A percentile compares a stretch with the other conserved stretches of the same genome.
phyloP scores from a whole-genome alignment of 768 basidiomycete species.

The Sporobolomyces pararoseus region DNA sequence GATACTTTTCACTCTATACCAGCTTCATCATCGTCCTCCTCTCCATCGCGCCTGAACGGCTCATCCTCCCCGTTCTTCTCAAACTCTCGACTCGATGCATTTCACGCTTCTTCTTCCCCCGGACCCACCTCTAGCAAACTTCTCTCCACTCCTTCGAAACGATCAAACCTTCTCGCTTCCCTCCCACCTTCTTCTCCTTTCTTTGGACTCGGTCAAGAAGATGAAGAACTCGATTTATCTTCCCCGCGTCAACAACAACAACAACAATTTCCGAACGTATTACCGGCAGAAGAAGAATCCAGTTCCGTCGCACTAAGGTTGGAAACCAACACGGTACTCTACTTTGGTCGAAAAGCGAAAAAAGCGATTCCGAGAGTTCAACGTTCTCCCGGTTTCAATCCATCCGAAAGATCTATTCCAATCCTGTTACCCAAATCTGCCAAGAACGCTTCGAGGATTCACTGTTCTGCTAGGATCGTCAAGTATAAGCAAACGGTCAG shows the following conservation, averaged over 20 bases:
- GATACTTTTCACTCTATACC: too few relatives aligned
- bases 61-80: constrained; percentile 28
- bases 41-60: background rate
- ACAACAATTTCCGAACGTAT: too few relatives aligned
- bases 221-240: too few relatives aligned
- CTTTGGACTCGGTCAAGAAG: constrained; percentile 9
- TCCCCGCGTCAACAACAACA: background rate
- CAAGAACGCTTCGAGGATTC: constrained; percentile 38
- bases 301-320: background rate
- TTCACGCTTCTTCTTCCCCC: constrained; percentile 22
- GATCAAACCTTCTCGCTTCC: background rate
- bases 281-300: too few relatives aligned
- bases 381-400: background rate
- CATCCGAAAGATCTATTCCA: constrained; percentile 9
- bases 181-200: constrained; percentile 32
- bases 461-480: constrained; percentile 29
- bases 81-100: constrained; percentile 20
- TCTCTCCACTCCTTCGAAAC: constrained; percentile 4
- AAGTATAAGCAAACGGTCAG: background rate
- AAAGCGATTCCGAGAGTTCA: constrained; percentile 16
- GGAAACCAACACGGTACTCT: constrained; percentile 22
- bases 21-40: constrained; percentile 12
- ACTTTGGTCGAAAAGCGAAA: constrained; percentile 41
- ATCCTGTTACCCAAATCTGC: constrained; percentile 32
- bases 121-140: background rate